Evolutionary conservation across 1,284 basidiomycete genomes (phyloP).

Genomic region (Ceratobasidium sp.): DNA sequence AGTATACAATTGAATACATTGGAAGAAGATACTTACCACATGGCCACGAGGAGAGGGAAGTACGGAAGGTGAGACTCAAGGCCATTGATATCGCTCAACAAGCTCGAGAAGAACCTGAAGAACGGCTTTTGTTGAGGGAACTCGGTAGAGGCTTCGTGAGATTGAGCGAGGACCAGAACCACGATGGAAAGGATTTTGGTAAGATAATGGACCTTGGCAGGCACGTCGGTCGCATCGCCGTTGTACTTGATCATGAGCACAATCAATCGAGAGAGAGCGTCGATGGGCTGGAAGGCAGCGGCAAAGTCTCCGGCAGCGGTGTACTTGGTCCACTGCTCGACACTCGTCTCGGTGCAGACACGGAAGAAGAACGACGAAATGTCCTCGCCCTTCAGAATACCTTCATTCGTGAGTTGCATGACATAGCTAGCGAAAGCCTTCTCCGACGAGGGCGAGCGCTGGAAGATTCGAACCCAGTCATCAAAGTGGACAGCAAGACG

Average conservation of each 20-base stretch:
- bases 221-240: constrained; percentile 92
- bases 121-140: constrained; percentile 97
- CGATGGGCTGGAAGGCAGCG: constrained; percentile 89
- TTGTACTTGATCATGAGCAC: constrained; percentile 99
- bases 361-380: constrained; percentile 98
- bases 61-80: constrained; percentile 90
- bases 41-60: constrained; percentile 87
- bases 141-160: constrained; percentile 90
- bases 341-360: constrained; percentile 94
- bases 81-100: constrained; percentile 89
- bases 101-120: constrained; percentile 97
- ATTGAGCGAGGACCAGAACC: constrained; percentile 92
- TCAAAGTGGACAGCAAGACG: constrained; percentile 57
- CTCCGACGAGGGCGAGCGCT: constrained; percentile 88
- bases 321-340: constrained; percentile 91
- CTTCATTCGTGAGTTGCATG: constrained; percentile 94
- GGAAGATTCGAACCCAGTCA: constrained; percentile 95
- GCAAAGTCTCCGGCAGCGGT: constrained; percentile 80
- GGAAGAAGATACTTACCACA: constrained; percentile 66
- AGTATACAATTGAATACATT: constrained; percentile 6
- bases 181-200: constrained; percentile 98
- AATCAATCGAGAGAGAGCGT: constrained; percentile 94
- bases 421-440: constrained; percentile 98
- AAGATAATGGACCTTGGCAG: constrained; percentile 95
- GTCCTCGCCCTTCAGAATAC: constrained; percentile 96